Base-by-base conservation (phyloP, 2,329 filamentous ascomycete species). In the Pseudogymnoascus sp. region DNA sequence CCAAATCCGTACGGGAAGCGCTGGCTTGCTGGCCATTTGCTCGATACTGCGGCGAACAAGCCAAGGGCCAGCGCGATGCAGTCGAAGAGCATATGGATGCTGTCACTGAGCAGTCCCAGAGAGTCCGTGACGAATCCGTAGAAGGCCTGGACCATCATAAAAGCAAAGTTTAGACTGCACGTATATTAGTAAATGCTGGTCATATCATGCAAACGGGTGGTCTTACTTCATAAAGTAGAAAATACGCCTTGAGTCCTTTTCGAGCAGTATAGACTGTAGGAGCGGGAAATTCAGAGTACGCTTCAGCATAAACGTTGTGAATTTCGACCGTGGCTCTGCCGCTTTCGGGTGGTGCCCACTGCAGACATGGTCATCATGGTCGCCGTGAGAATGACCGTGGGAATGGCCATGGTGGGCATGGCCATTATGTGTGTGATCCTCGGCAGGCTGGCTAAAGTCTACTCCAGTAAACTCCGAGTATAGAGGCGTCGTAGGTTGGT, bases 11-110 rank as follows among this genome's bases (percentile, higher is more conserved):
- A 97, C 0, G 94, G 94, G 68, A 96, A 97, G 18, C 87, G 81
- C 62, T 89, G 81, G 71, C 88, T 96, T 0, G 91, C 89, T 1
- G 92, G 91, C 92, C 94, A 97, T 74, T 97, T 97, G 75, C 90
- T 94, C 79, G 96, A 90, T 5, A 99, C 91, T 1, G 93, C 88
- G 28, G 94, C 94, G 67, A 93, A 88, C 8, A 99, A 79, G 9
- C 94, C 94, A 35, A 99, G 91, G 1, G 90, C 84, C 28, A 99
- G 81, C 18, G 93, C 94, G 35, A 97, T 86, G 67, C 94, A 99
- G 74, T 99, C 94, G 69, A 99, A 97, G 70, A 99, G 93, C 94
- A 99, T 99, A 75, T 99, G 94, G 65, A 99, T 94, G 69, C 92
- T 97, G 74, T 99, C 94, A 67, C 91, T 96, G 16, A 99, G 83